These are phyloP conservation scores for Diaporthe destruens DNA, from an alignment of 2,329 filamentous ascomycete species.

Conservation along the genomic window DNA sequence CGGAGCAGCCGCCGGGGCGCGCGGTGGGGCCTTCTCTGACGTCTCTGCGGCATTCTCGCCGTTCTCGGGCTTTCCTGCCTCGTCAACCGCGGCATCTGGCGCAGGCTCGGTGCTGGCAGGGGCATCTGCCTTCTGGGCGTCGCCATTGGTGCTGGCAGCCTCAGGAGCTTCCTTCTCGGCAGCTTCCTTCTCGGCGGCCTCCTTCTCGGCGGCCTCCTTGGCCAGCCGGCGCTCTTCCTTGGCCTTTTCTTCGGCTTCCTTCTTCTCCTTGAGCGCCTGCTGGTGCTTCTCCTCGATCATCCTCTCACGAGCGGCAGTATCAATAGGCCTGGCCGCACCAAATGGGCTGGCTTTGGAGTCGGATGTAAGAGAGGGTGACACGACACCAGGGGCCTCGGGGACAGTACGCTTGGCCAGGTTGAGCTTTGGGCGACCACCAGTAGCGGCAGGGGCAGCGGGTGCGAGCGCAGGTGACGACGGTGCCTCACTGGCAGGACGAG, in stretches of 20 bases:
- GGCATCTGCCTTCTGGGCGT: conserved; percentile 46
- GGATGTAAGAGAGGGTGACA: conserved; percentile 63
- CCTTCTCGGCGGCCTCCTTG: conserved; percentile 75
- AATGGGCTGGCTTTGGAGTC: conserved; percentile 93
- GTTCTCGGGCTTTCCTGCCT: conserved; percentile 47
- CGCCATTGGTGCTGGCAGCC: conserved; percentile 44
- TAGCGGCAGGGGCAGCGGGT: conserved; percentile 62
- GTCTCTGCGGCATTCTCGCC: conserved; percentile 51
- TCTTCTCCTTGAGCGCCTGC: conserved; percentile 81
- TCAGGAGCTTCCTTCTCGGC: conserved; percentile 49
- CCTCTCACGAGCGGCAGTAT: conserved; percentile 89
- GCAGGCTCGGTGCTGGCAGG: conserved; percentile 46
- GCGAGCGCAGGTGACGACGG: conserved; percentile 76
- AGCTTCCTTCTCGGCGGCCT: conserved; percentile 58
- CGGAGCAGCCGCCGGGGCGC: conserved; percentile 51
- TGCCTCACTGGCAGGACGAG: conserved; percentile 80
- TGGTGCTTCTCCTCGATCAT: conserved; percentile 91
- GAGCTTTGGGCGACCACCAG: conserved; percentile 79
- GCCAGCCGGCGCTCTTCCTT: conserved; percentile 78
- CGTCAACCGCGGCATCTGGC: conserved; percentile 43
- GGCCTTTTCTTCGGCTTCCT: conserved; percentile 86
- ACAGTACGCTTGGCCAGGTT: conserved; percentile 94
- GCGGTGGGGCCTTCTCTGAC: conserved; percentile 52
- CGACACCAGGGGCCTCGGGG: conserved; percentile 72
- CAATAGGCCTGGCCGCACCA: conserved; percentile 92